phyloP scores from a whole-genome alignment of 1,284 basidiomycete species.

The Ceratobasidium sp. region DNA sequence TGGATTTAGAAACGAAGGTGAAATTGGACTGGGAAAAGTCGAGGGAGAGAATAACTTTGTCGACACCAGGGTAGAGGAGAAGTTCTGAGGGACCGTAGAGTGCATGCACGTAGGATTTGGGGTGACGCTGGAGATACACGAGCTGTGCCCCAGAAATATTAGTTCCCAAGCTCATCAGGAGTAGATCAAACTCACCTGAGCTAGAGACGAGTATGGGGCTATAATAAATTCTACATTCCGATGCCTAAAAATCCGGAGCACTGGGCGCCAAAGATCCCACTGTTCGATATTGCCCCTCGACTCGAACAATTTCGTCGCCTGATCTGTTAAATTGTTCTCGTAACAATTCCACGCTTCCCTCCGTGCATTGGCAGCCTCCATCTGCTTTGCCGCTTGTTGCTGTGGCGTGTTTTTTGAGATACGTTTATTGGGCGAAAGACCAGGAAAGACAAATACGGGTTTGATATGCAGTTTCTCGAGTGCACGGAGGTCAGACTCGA shows the following conservation, averaged over 20 bases:
- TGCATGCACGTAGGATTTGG: constrained; percentile 94
- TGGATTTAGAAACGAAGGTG: constrained; percentile 86
- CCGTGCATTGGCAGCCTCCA: constrained; percentile 78
- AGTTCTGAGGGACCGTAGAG: constrained; percentile 93
- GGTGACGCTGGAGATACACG: constrained; percentile 93
- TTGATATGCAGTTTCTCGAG: constrained; percentile 95
- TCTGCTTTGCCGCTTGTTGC: constrained; percentile 63
- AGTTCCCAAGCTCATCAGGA: constrained; percentile 2
- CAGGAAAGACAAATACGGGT: constrained; percentile 97
- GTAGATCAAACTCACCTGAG: constrained; percentile 73
- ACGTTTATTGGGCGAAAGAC: constrained; percentile 78
- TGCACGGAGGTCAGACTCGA: constrained; percentile 90
- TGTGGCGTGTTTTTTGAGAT: constrained; percentile 60
- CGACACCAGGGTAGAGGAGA: constrained; percentile 89
- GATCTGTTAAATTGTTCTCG: constrained; percentile 88
- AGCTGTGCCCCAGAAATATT: constrained; percentile 64
- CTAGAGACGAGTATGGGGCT: constrained; percentile 94
- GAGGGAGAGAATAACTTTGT: constrained; percentile 90
- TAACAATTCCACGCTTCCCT: constrained; percentile 91
- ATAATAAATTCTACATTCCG: constrained; percentile 96
- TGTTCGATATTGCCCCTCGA: constrained; percentile 74
- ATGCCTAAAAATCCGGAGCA: constrained; percentile 93
- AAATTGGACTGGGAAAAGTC: constrained; percentile 84
- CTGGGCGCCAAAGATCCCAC: constrained; percentile 93
- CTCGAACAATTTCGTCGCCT: constrained; percentile 86